A percentile compares a stretch with the other conserved stretches of the same genome.
These are phyloP conservation scores for Neurospora sp. DNA, from an alignment of 495 filamentous ascomycete species.

Conservation along the genomic window DNA sequence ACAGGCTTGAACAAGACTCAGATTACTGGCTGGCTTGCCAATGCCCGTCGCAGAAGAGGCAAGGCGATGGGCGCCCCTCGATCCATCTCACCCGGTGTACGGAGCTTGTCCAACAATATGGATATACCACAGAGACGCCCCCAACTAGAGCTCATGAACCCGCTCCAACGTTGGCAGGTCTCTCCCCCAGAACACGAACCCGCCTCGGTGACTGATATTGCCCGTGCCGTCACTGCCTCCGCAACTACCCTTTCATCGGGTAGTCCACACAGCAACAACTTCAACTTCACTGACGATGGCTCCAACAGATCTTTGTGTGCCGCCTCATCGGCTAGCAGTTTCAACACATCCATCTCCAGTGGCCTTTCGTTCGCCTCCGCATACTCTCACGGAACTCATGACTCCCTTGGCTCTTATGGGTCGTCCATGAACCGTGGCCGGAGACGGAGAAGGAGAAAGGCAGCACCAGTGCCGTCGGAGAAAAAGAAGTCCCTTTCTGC, in stretches of 20 bases:
- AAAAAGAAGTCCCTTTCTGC: slow-evolving; percentile 12
- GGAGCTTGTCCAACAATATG: slow-evolving; percentile 46
- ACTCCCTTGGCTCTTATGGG: slow-evolving; percentile 58
- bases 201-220: slow-evolving; percentile 69
- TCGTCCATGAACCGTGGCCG: slow-evolving; percentile 48
- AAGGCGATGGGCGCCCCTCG: slow-evolving; percentile 51
- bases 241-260: slow-evolving; percentile 39
- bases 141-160: slow-evolving; percentile 58
- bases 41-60: slow-evolving; percentile 59
- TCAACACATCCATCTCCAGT: slow-evolving; percentile 61
- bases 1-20: slow-evolving; percentile 69
- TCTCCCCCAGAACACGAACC: slow-evolving; percentile 84
- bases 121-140: slow-evolving; percentile 51
- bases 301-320: slow-evolving; percentile 60
- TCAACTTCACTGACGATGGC: slow-evolving; percentile 51
- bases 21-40: slow-evolving; percentile 81
- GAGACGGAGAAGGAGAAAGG: slow-evolving; percentile 55
- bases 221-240: slow-evolving; percentile 57
- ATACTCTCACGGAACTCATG: slow-evolving; percentile 56
- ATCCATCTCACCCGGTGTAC: slow-evolving; percentile 47
- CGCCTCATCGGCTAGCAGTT: slow-evolving; percentile 60
- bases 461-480: background rate
- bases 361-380: slow-evolving; percentile 62
- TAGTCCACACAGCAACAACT: slow-evolving; percentile 35
- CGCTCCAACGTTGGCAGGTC: slow-evolving; percentile 76